Percentiles rank a stretch among this genome's conserved stretches.
Conservation (phyloP, 208 protist genomes). For the Crithidia fasciculata region DNA sequence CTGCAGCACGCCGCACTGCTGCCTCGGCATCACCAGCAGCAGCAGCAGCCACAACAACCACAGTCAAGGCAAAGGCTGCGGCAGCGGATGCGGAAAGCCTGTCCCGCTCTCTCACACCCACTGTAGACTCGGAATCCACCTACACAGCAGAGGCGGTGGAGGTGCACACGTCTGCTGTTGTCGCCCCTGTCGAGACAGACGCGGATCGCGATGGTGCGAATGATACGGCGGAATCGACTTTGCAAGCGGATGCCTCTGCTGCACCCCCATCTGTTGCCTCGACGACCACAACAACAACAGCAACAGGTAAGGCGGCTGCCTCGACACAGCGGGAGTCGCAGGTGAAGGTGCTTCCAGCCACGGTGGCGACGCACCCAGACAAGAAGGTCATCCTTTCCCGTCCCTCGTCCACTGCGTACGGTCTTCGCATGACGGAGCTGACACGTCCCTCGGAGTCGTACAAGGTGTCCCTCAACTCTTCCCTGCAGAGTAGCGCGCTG, state of each 20-base stretch:
- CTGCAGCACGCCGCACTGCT: not conserved
- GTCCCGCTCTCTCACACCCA: not conserved
- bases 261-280: not conserved
- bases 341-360: slow-evolving; percentile 9
- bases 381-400: slow-evolving; percentile 30
- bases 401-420: slow-evolving; percentile 21
- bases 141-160: too few species aligned
- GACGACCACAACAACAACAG: not conserved
- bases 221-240: too few species aligned
- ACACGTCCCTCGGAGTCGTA: slow-evolving; percentile 47
- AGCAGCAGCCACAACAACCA: not conserved
- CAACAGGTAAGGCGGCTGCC: not conserved
- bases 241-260: not conserved
- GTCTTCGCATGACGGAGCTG: slow-evolving; percentile 43
- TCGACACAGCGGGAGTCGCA: not conserved
- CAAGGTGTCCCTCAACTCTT: slow-evolving; percentile 41
- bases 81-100: not conserved
- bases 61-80: not conserved
- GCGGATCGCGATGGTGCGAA: too few species aligned
- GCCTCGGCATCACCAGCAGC: not conserved
- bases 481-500: slow-evolving; percentile 25
- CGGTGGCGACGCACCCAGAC: slow-evolving; percentile 11
- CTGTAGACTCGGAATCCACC: not conserved
- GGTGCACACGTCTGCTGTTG: too few species aligned
- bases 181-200: too few species aligned